Evolutionary conservation across 768 basidiomycete genomes (phyloP), one percentile per base, ranked within the genome.

Genomic region (Leccinum uliginosum): DNA sequence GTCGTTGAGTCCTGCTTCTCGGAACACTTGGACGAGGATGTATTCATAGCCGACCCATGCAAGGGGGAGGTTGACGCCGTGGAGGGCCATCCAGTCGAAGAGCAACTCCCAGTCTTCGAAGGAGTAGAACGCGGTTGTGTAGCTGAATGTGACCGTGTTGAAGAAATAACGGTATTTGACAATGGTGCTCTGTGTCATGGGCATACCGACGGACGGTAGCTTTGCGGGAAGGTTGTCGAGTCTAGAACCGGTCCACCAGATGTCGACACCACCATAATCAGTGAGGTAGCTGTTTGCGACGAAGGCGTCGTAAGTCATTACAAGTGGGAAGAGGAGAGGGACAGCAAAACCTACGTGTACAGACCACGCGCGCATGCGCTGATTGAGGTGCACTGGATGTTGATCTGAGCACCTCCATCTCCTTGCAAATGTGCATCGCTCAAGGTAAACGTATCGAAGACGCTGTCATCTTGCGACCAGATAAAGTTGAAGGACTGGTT

Each of bases 231-330:
- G 67, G 29, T 66, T 49, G 21, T 68, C 55, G 24, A 77, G 69
- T 27, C 75, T 71, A 3, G 76, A 76, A 6, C 76, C 74, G 2
- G 76, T 75, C 76, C 75, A 77, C 72, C 74, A 77, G 46, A 77
- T 77, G 49, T 77, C 76, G 6, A 76, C 72, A 1, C 70, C 68
- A 5, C 68, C 74, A 48, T 68, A 65, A 26, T 72, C 68, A 1
- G 73, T 76, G 34, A 73, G 65, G 56, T 76, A 77, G 3, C 73
- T 75, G 40, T 50, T 40, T 30, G 15, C 34, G 10, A 10, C 19
- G 14, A 23, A 17, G 40, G 17, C 11, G 2, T 14, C n/a, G 40
- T 40, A 11, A 6, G 19, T 40, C n/a, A 40, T n/a, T 40, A 19
- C 9, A 40, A 5, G n/a, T 40, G 10, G 10, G n/a, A 40, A 19